Base-by-base conservation (phyloP, 192 early-diverging fungal genomes). In the Hyaloraphidium curvatum region DNA sequence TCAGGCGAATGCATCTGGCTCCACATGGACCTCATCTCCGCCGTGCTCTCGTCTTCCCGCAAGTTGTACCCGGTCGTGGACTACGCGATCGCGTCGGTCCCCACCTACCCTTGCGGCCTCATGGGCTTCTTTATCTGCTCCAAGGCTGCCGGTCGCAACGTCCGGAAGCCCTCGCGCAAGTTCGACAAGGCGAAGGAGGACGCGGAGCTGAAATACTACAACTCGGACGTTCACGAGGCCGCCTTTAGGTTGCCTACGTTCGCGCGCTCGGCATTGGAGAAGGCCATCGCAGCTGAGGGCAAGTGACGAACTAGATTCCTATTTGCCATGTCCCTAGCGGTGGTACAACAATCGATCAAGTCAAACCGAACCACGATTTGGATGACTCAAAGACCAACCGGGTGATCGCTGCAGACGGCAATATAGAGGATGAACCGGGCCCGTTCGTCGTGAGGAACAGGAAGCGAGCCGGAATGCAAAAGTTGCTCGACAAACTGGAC, bases 1-100 rank as follows among this genome's bases (percentile, higher is more conserved):
- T 1, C 56, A 76, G 74, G 88, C 68, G 95, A 98, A 76, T 96
- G 95, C 80, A 83, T 87, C 75, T 98, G 95, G 92, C 84, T 98
- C 51, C 91, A 98, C 58, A 65, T 93, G 54, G 65, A 73, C 25
- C 77, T 98, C 30, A 95, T 98, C 82, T 83, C 82, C 70, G 70
- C 83, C 53, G 89, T 98, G 22, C 72, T 90, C 59, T 66, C 73
- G 14, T 80, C 81, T 63, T 80, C 81, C 51, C 77, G 77, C 55
- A 67, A 74, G 31, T 68, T 98, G 55, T 98, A 84, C 73, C 86
- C 95, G 9, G 72, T 77, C 5, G 92, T 86, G 52, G 86, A 84
- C 62, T 98, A 98, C 61, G 91, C 89, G 25, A 93, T 83, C 72
- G 82, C 81, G 28, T 82, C 82, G 35, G 86, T 98, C 59, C 95